Percentiles rank a stretch among this genome's conserved stretches.
Conservation (phyloP, 805 yeast genomes). For the Wickerhamiella cacticola region DNA sequence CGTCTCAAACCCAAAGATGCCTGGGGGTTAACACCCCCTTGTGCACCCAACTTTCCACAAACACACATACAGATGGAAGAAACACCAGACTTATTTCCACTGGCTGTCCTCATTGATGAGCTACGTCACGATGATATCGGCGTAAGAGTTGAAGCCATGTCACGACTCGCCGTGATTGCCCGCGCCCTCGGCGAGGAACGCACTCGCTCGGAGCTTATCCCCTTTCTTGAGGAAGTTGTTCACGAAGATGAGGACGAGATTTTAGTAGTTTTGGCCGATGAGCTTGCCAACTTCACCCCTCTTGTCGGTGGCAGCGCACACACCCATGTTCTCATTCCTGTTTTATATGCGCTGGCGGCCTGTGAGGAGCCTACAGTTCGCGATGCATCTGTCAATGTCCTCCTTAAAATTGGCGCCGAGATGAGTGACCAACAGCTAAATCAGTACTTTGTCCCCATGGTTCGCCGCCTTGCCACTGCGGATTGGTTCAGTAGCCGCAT, state of each 20-base stretch:
- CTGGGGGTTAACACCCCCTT: not conserved
- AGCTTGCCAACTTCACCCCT: conserved; percentile 78
- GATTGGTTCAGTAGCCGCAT: conserved; percentile 93
- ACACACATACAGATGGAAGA: conserved; percentile 9
- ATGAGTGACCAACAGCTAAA: conserved; percentile 50
- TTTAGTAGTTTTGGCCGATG: conserved; percentile 82
- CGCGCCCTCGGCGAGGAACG: conserved; percentile 90
- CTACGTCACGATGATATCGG: conserved; percentile 92
- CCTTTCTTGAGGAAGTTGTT: conserved; percentile 61
- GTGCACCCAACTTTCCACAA: not conserved
- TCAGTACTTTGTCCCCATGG: conserved; percentile 58
- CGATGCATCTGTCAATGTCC: conserved; percentile 82
- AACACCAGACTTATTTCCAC: conserved; percentile 62
- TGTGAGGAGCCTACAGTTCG: conserved; percentile 95
- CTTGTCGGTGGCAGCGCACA: conserved; percentile 70
- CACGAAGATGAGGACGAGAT: conserved; percentile 96
- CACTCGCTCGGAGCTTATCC: conserved; percentile 76
- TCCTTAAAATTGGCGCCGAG: conserved; percentile 56
- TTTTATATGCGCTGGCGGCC: conserved; percentile 72
- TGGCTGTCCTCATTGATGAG: conserved; percentile 94
- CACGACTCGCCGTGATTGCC: conserved; percentile 85
- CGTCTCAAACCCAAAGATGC: no score
- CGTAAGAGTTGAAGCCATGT: conserved; percentile 89
- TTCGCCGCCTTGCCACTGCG: conserved; percentile 67
- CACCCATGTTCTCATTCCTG: conserved; percentile 46